Percentiles rank a stretch among this genome's conserved stretches.
phyloP scores from a whole-genome alignment of 1,284 basidiomycete genomes.

The Heterobasidion annosum region DNA sequence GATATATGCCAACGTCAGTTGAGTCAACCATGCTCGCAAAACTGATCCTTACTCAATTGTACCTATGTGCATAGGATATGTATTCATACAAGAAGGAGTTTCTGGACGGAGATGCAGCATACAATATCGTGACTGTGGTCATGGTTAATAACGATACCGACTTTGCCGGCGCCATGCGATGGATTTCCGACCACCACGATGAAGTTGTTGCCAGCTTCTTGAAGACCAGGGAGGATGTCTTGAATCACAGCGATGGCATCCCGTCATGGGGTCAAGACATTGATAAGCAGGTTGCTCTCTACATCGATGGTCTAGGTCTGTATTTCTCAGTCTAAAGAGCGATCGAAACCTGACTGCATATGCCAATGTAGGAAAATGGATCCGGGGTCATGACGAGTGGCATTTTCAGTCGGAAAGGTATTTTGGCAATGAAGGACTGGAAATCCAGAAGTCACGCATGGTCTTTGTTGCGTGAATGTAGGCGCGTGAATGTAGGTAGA shows the following conservation, averaged over 20 bases:
- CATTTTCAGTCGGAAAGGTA: conserved; percentile 22
- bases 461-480: neutral
- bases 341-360: neutral
- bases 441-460: conserved; percentile 11
- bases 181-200: conserved; percentile 10
- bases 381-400: conserved; percentile 17
- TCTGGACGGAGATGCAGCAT: conserved; percentile 10
- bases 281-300: conserved; percentile 13
- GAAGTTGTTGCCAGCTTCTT: conserved; percentile 9
- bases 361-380: conserved; percentile 9
- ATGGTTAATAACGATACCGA: conserved; percentile 14
- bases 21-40: neutral
- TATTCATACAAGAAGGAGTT: conserved; percentile 18
- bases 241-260: conserved; percentile 6
- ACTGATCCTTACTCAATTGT: neutral
- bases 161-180: conserved; percentile 13
- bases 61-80: conserved; percentile 12
- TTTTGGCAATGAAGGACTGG: conserved; percentile 16
- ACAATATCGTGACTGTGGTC: conserved; percentile 17
- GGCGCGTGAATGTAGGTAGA: no score
- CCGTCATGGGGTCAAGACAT: conserved; percentile 14
- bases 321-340: neutral
- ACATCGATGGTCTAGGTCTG: conserved; percentile 12
- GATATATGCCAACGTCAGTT: conserved; percentile 27
- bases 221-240: neutral